Conservation (phyloP, 768 basidiomycete species). For the Calocybe gangraenosa region DNA sequence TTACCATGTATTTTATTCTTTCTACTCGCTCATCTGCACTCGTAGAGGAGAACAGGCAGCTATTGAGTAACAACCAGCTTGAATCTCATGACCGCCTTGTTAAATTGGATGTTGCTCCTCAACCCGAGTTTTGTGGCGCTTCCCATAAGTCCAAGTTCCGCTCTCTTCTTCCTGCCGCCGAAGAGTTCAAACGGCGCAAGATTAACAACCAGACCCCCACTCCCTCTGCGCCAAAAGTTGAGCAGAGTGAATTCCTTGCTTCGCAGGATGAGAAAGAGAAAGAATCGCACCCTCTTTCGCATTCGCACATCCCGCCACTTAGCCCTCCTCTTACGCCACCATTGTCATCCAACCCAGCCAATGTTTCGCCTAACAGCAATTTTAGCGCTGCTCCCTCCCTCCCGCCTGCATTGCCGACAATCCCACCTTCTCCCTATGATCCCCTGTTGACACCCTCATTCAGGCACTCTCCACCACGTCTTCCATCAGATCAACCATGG, state of each 20-base stretch:
- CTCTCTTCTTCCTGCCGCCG: constrained; percentile 24
- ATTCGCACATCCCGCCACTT: constrained; percentile 18
- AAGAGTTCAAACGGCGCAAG: constrained; percentile 20
- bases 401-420: constrained; percentile 24
- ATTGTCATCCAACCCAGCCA: constrained; percentile 26
- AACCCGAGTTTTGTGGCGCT: constrained; percentile 27
- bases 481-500: constrained; percentile 80
- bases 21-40: constrained; percentile 4
- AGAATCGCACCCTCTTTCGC: constrained; percentile 15
- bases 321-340: constrained; percentile 37
- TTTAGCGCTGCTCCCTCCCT: constrained; percentile 26
- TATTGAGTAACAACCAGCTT: constrained; percentile 23
- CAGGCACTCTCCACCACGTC: constrained; percentile 69
- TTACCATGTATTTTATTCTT: neutral
- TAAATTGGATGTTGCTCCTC: constrained; percentile 36
- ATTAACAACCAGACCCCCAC: constrained; percentile 11
- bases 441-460: constrained; percentile 73
- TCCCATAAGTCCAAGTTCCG: constrained; percentile 45
- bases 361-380: constrained; percentile 16
- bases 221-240: constrained; percentile 21
- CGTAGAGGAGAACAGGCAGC: constrained; percentile 56
- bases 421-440: constrained; percentile 73
- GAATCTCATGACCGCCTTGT: constrained; percentile 40
- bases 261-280: constrained; percentile 16
- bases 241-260: constrained; percentile 21